A percentile compares a stretch with the other conserved stretches of the same genome.
Conservation (phyloP, 139 green algal species). For the Chlorella vulgaris region DNA sequence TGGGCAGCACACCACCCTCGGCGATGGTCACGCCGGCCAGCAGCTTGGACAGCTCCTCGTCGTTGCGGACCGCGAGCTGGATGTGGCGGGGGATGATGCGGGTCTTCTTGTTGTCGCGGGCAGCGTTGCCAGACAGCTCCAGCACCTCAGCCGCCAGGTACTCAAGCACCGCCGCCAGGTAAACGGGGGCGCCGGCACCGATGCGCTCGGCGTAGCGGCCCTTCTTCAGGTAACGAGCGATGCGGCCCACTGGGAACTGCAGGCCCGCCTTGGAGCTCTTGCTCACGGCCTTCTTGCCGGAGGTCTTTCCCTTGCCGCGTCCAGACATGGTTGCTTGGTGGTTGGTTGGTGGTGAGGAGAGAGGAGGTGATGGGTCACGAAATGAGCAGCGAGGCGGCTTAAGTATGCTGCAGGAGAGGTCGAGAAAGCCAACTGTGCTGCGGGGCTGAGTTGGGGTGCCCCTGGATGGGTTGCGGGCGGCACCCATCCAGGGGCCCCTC, state of each 20-base stretch:
- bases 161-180: conserved; percentile 82
- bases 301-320: conserved; percentile 71
- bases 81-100: conserved; percentile 90
- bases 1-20: conserved; percentile 83
- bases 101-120: conserved; percentile 95
- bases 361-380: not conserved
- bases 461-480: not conserved
- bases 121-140: conserved; percentile 62
- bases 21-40: conserved; percentile 82
- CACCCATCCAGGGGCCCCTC: too few relatives aligned
- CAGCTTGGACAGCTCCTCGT: conserved; percentile 96
- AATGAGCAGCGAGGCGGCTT: not conserved
- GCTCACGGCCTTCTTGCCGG: conserved; percentile 82
- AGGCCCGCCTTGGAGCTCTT: conserved; percentile 87
- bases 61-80: conserved; percentile 92
- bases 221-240: conserved; percentile 87
- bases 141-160: conserved; percentile 84
- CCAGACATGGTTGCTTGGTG: conserved; percentile 45
- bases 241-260: conserved; percentile 88
- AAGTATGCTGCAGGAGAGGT: not conserved
- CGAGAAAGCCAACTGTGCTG: not conserved
- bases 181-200: conserved; percentile 60
- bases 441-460: too few relatives aligned
- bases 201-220: conserved; percentile 76
- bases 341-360: not conserved